phyloP scores from a whole-genome alignment of 2,329 filamentous ascomycete genomes.

The Pyrenophora teres region DNA sequence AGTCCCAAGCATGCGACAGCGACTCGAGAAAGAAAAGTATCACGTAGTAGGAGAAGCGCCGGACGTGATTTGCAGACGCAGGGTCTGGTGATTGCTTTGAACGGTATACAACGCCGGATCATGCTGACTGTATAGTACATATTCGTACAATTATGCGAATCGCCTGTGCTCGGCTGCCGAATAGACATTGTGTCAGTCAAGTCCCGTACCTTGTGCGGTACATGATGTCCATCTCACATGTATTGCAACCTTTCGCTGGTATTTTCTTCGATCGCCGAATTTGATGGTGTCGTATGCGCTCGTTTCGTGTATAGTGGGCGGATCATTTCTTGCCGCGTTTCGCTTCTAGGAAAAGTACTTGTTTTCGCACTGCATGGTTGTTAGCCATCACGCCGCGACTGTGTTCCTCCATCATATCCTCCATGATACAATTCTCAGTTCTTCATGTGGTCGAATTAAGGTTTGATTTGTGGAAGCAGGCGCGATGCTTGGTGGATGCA shows the following conservation, averaged over 20 bases:
- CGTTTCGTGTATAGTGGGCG: neutral
- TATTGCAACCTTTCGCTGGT: neutral
- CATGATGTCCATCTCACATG: neutral
- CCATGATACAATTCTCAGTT: no score
- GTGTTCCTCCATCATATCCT: neutral
- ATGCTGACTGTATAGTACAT: conserved; percentile 39
- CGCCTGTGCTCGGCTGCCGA: neutral
- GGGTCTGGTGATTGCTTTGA: neutral
- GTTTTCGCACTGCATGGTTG: conserved; percentile 73
- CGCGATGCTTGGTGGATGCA: neutral
- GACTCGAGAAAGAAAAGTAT: neutral
- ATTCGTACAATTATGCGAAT: conserved; percentile 18
- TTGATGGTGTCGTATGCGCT: neutral
- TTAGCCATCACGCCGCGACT: conserved; percentile 18
- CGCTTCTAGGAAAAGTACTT: conserved; percentile 93
- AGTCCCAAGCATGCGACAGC: neutral
- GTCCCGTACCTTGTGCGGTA: neutral
- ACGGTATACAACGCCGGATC: conserved; percentile 30
- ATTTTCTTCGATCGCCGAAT: neutral
- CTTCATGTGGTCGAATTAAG: no score
- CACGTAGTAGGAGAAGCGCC: neutral
- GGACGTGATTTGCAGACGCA: neutral
- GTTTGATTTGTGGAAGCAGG: neutral
- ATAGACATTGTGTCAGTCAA: neutral
- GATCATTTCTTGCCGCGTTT: conserved; percentile 71